phyloP scores from a whole-genome alignment of 148 eudicot genomes.

The Spergularia bocconei region DNA sequence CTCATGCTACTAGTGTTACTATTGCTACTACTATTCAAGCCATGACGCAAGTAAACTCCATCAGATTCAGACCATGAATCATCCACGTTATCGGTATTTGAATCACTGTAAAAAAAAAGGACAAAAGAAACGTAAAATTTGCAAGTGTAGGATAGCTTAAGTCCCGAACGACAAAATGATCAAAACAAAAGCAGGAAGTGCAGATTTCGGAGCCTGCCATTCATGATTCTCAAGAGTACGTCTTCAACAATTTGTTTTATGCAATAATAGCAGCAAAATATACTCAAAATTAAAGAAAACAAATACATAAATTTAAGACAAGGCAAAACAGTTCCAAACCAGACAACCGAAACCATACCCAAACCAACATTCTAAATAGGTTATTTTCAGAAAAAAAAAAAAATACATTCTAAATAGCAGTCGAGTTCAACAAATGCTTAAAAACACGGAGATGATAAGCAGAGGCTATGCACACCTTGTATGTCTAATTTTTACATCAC shows the following conservation, averaged over 20 bases:
- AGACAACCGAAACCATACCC: not conserved
- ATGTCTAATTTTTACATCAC: not conserved
- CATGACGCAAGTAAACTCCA: slow-evolving; percentile 45
- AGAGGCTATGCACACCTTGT: not conserved
- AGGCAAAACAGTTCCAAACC: not conserved
- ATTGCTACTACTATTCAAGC: slow-evolving; percentile 76
- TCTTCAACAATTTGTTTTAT: not conserved
- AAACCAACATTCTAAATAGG: not conserved
- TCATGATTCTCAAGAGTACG: not conserved
- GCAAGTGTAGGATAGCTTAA: not conserved
- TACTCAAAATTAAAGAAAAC: not conserved
- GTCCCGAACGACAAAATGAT: not conserved
- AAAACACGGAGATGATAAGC: not conserved
- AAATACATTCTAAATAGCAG: too few species aligned
- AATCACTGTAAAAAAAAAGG: slow-evolving; percentile 40
- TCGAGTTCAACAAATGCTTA: not conserved
- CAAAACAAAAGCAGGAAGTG: not conserved
- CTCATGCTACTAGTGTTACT: slow-evolving; percentile 85
- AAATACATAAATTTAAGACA: not conserved
- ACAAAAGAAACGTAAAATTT: not conserved
- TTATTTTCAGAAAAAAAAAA: too few species aligned
- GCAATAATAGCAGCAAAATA: not conserved
- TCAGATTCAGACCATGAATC: slow-evolving; percentile 66
- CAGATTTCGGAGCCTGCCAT: not conserved
- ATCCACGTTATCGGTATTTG: slow-evolving; percentile 49